Conservation (phyloP, 371 early-diverging fungal genomes). For the Mucor velutinosus region DNA sequence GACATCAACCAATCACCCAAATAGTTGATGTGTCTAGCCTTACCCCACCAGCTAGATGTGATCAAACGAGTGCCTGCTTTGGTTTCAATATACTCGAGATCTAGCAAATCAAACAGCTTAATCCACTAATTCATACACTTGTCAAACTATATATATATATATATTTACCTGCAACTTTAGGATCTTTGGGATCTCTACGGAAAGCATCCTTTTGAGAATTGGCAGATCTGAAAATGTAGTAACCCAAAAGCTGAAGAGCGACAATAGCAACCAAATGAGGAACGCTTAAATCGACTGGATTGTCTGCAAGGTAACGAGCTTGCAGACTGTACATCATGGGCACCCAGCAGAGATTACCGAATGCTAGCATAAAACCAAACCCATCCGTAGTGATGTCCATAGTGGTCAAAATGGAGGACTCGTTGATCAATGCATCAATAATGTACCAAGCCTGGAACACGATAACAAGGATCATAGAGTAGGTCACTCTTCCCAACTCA, state of each 20-base stretch:
- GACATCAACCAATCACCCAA: conserved; percentile 90
- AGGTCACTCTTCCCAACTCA: conserved; percentile 66
- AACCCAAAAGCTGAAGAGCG: conserved; percentile 65
- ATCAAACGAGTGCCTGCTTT: conserved; percentile 78
- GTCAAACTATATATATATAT: not conserved
- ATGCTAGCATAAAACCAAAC: conserved; percentile 92
- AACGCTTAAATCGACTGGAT: conserved; percentile 59
- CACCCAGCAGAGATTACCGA: conserved; percentile 90
- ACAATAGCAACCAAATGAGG: conserved; percentile 48
- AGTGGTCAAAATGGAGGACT: conserved; percentile 85
- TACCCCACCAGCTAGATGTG: conserved; percentile 93
- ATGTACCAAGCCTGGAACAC: conserved; percentile 84
- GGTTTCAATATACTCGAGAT: conserved; percentile 83
- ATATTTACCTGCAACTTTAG: conserved; percentile 56
- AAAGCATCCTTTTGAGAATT: conserved; percentile 90
- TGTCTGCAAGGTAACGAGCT: conserved; percentile 80
- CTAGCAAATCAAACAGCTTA: conserved; percentile 18
- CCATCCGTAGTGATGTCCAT: conserved; percentile 96
- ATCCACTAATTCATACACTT: not conserved
- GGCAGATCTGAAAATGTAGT: conserved; percentile 84
- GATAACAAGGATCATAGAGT: conserved; percentile 76
- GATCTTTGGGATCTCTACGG: conserved; percentile 72
- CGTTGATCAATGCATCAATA: conserved; percentile 82
- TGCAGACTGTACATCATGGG: conserved; percentile 90
- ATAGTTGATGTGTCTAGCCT: conserved; percentile 92